Evolutionary conservation across 2,329 filamentous ascomycete species (phyloP).

Genomic region (Ophiostoma piceae): DNA sequence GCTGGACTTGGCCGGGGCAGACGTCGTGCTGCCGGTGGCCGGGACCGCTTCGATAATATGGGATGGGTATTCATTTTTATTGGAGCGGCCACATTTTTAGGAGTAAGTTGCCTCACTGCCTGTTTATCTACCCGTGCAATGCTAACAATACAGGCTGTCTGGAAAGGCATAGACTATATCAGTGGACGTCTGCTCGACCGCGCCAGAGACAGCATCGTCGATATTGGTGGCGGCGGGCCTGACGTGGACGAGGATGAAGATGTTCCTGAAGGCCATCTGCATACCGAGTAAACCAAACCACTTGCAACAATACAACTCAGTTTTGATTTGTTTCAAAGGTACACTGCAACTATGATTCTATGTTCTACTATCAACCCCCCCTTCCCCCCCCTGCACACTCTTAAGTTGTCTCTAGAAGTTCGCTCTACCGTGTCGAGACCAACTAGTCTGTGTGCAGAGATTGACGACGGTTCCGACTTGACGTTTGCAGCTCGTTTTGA

Average conservation of each 20-base stretch:
- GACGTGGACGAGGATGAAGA: constrained; percentile 57
- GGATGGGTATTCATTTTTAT: constrained; percentile 74
- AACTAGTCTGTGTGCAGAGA: constrained; percentile 98
- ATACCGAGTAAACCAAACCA: background rate
- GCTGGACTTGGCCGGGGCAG: constrained; percentile 50
- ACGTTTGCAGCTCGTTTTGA: constrained; percentile 16
- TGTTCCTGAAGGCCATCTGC: constrained; percentile 49
- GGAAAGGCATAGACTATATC: constrained; percentile 72
- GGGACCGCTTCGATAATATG: constrained; percentile 66
- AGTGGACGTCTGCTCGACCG: constrained; percentile 67
- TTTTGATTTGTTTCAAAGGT: background rate
- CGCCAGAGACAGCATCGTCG: constrained; percentile 74
- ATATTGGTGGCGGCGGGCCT: constrained; percentile 64
- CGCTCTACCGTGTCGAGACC: constrained; percentile 71
- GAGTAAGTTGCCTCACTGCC: constrained; percentile 47
- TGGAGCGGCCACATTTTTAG: constrained; percentile 73
- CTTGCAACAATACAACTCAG: background rate
- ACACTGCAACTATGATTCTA: background rate
- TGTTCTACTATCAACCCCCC: background rate
- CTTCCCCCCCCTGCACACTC: constrained; percentile 63
- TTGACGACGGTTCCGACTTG: constrained; percentile 34
- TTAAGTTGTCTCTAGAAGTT: constrained; percentile 91
- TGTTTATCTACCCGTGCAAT: constrained; percentile 6
- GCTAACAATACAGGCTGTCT: constrained; percentile 56
- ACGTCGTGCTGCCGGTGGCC: constrained; percentile 55